Percentiles rank a stretch among this genome's conserved stretches.
Conservation (phyloP, 495 filamentous ascomycete genomes). For the Rostrohypoxylon terebratum region DNA sequence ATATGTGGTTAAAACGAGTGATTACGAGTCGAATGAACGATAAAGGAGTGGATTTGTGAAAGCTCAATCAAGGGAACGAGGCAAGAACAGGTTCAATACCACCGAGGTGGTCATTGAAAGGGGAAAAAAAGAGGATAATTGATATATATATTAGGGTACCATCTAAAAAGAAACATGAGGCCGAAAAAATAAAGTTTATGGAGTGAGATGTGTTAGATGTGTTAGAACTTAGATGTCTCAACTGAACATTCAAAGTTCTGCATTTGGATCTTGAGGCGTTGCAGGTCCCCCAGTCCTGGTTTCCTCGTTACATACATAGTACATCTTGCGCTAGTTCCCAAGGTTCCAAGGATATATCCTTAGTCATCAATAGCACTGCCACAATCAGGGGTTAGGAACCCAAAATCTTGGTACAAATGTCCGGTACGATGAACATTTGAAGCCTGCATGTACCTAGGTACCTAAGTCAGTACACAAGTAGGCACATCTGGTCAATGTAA, state of each 20-base stretch:
- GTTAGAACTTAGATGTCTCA: slow-evolving; percentile 21
- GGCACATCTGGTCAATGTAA: neutral
- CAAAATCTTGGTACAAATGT: neutral
- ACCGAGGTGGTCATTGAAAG: slow-evolving; percentile 30
- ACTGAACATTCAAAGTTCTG: slow-evolving; percentile 14
- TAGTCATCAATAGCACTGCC: slow-evolving; percentile 44
- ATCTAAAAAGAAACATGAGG: slow-evolving; percentile 26
- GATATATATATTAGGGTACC: slow-evolving; percentile 31
- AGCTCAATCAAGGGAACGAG: slow-evolving; percentile 32
- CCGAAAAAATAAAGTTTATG: slow-evolving; percentile 24
- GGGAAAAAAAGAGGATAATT: slow-evolving; percentile 20
- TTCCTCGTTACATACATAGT: neutral
- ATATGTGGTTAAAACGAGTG: slow-evolving; percentile 26
- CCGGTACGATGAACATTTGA: no score
- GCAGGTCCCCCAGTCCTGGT: no score
- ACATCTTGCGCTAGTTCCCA: no score
- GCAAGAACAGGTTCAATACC: slow-evolving; percentile 20
- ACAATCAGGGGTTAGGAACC: slow-evolving; percentile 43
- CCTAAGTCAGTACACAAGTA: no score
- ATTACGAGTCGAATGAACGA: slow-evolving; percentile 31
- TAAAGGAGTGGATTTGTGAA: slow-evolving; percentile 38
- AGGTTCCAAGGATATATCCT: no score
- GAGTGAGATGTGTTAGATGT: slow-evolving; percentile 17
- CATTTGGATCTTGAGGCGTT: slow-evolving; percentile 11
- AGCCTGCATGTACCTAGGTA: no score